Conservation (phyloP, 352 stramenopile genomes). For the Globisporangium rhizosaccharum region DNA sequence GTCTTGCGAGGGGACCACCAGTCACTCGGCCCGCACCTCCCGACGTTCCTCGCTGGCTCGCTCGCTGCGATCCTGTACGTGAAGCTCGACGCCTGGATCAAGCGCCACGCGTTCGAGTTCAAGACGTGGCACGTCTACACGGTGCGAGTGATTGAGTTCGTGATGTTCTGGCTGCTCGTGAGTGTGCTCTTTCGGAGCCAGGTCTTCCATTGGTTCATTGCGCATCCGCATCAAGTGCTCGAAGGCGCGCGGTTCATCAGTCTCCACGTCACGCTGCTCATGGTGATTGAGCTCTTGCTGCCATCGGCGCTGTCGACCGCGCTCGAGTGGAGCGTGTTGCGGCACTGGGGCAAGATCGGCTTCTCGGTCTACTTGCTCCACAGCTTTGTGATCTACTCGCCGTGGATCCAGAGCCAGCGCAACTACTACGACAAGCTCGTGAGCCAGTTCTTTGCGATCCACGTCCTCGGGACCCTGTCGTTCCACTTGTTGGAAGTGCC, state of each 20-base stretch:
- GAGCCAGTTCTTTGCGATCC: conserved; percentile 16
- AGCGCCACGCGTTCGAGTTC: conserved; percentile 12
- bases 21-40: conserved; percentile 17
- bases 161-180: conserved; percentile 13
- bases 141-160: conserved; percentile 16
- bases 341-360: conserved; percentile 30
- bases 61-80: conserved; percentile 22
- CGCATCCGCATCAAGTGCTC: conserved; percentile 16
- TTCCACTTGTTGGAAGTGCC: too few relatives aligned
- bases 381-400: conserved; percentile 34
- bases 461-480: too few relatives aligned
- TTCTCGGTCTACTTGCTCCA: conserved; percentile 41
- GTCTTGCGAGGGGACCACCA: conserved; percentile 16
- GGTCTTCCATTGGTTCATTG: conserved; percentile 21
- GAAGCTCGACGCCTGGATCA: conserved; percentile 16
- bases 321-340: conserved; percentile 28
- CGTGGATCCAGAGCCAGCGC: conserved; percentile 15
- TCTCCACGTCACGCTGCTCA: conserved; percentile 15
- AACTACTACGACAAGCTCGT: conserved; percentile 24
- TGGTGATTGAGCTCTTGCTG: conserved; percentile 34
- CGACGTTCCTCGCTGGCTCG: conserved; percentile 30
- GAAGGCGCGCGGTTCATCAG: conserved; percentile 13
- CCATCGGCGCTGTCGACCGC: conserved; percentile 18
- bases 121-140: conserved; percentile 2
- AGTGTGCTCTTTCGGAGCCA: conserved; percentile 17